Evolutionary conservation across 2,329 filamentous ascomycete genomes (phyloP).

Genomic region (Colletotrichum sublineola): DNA sequence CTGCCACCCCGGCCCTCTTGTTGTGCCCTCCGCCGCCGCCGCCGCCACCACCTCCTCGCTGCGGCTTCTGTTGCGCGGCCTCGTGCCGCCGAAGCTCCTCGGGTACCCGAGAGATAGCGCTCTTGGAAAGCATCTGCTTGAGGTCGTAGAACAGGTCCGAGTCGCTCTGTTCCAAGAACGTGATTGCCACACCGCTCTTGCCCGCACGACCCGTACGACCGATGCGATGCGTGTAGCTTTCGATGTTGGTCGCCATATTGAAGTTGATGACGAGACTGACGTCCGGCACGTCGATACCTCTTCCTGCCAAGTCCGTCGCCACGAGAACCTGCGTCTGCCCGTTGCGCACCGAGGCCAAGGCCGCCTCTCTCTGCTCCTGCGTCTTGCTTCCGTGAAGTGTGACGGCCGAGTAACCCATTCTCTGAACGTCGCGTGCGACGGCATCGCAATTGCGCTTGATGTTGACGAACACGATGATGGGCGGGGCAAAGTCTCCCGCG

Average conservation of each 20-base stretch:
- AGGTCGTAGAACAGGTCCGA: conserved; percentile 92
- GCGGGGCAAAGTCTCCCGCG: conserved; percentile 83
- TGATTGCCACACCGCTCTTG: conserved; percentile 96
- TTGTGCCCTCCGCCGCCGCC: conserved; percentile 6
- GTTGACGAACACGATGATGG: conserved; percentile 99
- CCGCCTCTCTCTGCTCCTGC: conserved; percentile 96
- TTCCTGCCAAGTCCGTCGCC: conserved; percentile 93
- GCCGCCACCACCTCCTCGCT: conserved; percentile 17
- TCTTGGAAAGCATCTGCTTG: conserved; percentile 95
- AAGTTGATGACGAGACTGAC: conserved; percentile 97
- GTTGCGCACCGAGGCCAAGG: conserved; percentile 84
- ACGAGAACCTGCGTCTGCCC: conserved; percentile 90
- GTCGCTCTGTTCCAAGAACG: conserved; percentile 93
- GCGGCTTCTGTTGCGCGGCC: conserved; percentile 86
- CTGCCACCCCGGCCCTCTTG: conserved; percentile 45
- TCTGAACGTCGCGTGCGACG: conserved; percentile 92
- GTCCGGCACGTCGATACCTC: conserved; percentile 97
- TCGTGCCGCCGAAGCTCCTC: conserved; percentile 93
- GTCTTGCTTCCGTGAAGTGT: conserved; percentile 97
- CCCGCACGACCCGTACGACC: conserved; percentile 97
- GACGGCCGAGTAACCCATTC: conserved; percentile 90
- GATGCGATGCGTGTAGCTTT: conserved; percentile 96
- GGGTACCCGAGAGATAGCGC: conserved; percentile 86
- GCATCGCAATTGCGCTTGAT: conserved; percentile 99
- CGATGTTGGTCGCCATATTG: conserved; percentile 96